These are phyloP conservation scores for Ustilago trichophora DNA, from an alignment of 1,284 basidiomycete species.

Conservation along the genomic window DNA sequence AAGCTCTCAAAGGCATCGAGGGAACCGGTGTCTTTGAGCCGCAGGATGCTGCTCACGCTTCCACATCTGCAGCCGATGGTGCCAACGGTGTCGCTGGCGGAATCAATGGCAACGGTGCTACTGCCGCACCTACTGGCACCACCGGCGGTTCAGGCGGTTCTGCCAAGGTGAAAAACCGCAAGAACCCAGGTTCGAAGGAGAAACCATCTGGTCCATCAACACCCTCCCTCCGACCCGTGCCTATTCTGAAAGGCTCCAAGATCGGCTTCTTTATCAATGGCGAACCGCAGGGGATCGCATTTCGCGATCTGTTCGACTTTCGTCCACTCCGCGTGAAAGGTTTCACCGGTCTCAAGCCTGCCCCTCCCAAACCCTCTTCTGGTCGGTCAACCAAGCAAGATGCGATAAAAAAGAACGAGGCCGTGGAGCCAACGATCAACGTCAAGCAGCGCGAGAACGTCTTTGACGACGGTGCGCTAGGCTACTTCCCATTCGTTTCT, in stretches of 20 bases:
- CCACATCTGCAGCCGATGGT: background rate
- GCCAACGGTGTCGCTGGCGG: constrained; percentile 1
- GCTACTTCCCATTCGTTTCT: constrained; percentile 94
- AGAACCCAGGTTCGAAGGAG: constrained; percentile 35
- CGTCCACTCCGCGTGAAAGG: constrained; percentile 73
- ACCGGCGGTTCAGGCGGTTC: constrained; percentile 12
- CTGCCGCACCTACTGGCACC: background rate
- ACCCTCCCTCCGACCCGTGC: constrained; percentile 74
- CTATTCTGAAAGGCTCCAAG: constrained; percentile 76
- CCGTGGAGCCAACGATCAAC: constrained; percentile 47
- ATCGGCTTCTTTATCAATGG: constrained; percentile 95
- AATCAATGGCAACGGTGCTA: background rate
- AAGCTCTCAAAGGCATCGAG: constrained; percentile 31
- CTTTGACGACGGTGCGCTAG: constrained; percentile 92
- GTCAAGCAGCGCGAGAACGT: constrained; percentile 72
- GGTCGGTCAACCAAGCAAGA: constrained; percentile 14
- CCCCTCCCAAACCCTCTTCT: constrained; percentile 3
- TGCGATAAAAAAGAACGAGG: constrained; percentile 4
- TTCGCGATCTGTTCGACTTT: constrained; percentile 88
- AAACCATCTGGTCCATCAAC: constrained; percentile 32
- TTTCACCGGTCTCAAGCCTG: constrained; percentile 17
- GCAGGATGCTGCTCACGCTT: background rate
- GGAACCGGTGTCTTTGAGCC: constrained; percentile 35
- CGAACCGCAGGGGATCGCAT: constrained; percentile 83
- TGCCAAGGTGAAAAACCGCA: constrained; percentile 41